phyloP scores from a whole-genome alignment of 768 basidiomycete species.

The Porphyrellus cyaneotinctus region DNA sequence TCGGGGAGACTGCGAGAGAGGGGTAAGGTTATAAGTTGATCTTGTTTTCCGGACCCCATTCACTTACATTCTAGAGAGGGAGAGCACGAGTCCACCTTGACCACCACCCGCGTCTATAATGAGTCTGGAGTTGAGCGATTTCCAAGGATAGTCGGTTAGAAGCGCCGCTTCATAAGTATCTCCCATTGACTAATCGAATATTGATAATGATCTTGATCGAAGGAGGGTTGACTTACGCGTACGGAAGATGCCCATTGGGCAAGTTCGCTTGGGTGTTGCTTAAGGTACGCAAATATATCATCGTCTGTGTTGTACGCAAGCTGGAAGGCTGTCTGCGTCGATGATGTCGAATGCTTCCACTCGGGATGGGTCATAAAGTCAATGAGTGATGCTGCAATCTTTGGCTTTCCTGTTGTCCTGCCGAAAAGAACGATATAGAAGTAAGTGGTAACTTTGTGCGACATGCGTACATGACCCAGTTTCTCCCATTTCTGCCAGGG shows the following conservation, averaged over 20 bases:
- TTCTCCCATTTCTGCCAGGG: neutral
- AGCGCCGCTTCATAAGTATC: constrained; percentile 3
- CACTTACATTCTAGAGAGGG: constrained; percentile 1
- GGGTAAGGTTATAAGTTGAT: neutral
- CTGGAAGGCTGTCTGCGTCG: constrained; percentile 1
- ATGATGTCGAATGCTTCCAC: constrained; percentile 4
- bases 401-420: constrained; percentile 4
- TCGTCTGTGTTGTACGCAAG: neutral
- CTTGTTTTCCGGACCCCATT: neutral
- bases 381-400: neutral
- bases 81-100: constrained; percentile 1
- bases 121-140: neutral
- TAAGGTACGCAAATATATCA: neutral
- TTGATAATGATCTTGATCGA: neutral
- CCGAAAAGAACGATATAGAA: neutral
- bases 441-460: neutral
- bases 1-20: neutral
- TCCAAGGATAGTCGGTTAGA: constrained; percentile 5
- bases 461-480: neutral
- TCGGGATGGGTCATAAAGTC: constrained; percentile 3
- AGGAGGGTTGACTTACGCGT: neutral
- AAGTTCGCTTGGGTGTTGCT: neutral
- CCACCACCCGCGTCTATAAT: neutral
- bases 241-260: constrained; percentile 4
- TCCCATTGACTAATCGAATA: neutral